Evolutionary conservation across 2,329 filamentous ascomycete species (phyloP).

Genomic region (Volutella citrinella): DNA sequence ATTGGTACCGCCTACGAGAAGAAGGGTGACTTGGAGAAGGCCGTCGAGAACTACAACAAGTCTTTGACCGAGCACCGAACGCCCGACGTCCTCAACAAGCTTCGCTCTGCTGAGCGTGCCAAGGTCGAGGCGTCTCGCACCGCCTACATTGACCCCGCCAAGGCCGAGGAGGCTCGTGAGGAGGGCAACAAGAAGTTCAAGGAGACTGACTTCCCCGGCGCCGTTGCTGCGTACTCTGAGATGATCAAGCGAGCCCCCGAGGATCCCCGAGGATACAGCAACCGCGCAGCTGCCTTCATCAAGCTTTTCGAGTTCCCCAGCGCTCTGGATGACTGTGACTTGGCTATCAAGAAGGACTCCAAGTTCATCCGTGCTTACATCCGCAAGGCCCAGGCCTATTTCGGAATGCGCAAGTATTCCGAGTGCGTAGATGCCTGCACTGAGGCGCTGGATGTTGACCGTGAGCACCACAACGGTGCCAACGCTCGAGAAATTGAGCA

Average conservation of each 20-base stretch:
- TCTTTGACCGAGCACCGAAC: slow-evolving; percentile 96
- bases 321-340: slow-evolving; percentile 88
- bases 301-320: slow-evolving; percentile 95
- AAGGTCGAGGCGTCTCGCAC: slow-evolving; percentile 73
- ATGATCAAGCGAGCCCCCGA: slow-evolving; percentile 95
- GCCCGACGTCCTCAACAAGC: slow-evolving; percentile 88
- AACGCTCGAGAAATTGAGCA: slow-evolving; percentile 90
- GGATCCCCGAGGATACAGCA: slow-evolving; percentile 92
- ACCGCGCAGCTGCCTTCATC: slow-evolving; percentile 93
- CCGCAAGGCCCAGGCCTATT: slow-evolving; percentile 91
- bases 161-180: slow-evolving; percentile 93
- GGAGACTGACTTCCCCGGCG: slow-evolving; percentile 90
- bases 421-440: slow-evolving; percentile 88
- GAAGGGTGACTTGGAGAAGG: slow-evolving; percentile 72
- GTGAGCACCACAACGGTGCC: slow-evolving; percentile 63
- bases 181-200: slow-evolving; percentile 97
- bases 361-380: slow-evolving; percentile 96
- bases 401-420: slow-evolving; percentile 97
- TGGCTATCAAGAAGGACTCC: slow-evolving; percentile 84
- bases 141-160: slow-evolving; percentile 83
- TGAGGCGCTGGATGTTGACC: slow-evolving; percentile 76
- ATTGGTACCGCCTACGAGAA: slow-evolving; percentile 95
- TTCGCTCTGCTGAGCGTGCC: slow-evolving; percentile 83
- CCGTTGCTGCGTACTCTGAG: slow-evolving; percentile 90
- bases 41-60: slow-evolving; percentile 87